These are phyloP conservation scores for Blastobotrys terrestris DNA, from an alignment of 805 yeast genomes.

Conservation along the genomic window DNA sequence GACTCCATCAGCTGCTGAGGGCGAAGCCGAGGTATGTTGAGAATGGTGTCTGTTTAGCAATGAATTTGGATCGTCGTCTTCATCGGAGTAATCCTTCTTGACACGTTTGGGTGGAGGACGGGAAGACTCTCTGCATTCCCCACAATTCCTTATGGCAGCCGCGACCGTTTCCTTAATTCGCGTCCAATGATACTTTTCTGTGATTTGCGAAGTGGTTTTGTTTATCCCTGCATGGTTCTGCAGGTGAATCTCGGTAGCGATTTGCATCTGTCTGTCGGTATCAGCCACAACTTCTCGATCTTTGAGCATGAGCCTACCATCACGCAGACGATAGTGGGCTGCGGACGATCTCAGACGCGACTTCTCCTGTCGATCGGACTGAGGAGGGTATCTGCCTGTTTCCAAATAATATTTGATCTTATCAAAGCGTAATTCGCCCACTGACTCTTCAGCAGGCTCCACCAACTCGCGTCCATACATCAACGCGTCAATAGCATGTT, in stretches of 20 bases:
- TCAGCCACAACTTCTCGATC: constrained; percentile 82
- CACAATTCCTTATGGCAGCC: constrained; percentile 68
- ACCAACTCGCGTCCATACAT: constrained; percentile 79
- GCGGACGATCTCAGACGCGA: constrained; percentile 77
- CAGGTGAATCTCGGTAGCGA: constrained; percentile 65
- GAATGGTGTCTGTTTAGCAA: not conserved
- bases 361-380: constrained; percentile 76
- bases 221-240: constrained; percentile 81
- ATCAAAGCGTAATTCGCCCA: constrained; percentile 51
- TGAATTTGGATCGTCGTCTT: constrained; percentile 25
- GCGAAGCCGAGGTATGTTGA: not conserved
- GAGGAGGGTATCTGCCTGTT: constrained; percentile 81
- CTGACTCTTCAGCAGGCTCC: constrained; percentile 43
- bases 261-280: constrained; percentile 63
- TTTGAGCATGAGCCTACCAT: constrained; percentile 69
- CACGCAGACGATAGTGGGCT: constrained; percentile 62
- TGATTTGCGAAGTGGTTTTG: constrained; percentile 69
- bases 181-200: constrained; percentile 86
- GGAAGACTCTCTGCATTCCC: constrained; percentile 55
- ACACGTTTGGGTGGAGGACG: constrained; percentile 24
- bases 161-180: constrained; percentile 84
- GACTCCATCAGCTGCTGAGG: constrained; percentile 1
- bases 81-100: constrained; percentile 20
- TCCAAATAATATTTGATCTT: constrained; percentile 70
- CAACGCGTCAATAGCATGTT: constrained; percentile 78